phyloP scores from a whole-genome alignment of 495 filamentous ascomycete species.

The Penicillium coffeae region DNA sequence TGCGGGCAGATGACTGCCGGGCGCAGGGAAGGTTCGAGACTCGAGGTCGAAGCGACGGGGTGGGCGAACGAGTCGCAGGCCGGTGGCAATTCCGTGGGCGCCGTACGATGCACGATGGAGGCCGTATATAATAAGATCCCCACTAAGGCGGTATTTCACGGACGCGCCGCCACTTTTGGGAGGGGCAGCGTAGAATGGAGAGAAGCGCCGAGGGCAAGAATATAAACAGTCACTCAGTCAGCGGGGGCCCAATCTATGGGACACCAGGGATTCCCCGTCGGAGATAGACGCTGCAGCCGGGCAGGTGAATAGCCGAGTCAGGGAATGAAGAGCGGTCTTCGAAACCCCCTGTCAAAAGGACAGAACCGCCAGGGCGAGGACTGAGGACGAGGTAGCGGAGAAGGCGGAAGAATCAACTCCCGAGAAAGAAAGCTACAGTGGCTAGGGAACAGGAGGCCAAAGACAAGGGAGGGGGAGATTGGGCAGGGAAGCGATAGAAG shows the following conservation, averaged over 20 bases:
- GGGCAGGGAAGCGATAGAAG: slow-evolving; percentile 10
- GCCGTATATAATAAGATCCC: slow-evolving; percentile 6
- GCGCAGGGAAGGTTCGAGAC: slow-evolving; percentile 43
- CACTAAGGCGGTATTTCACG: slow-evolving; percentile 9
- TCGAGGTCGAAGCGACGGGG: neutral
- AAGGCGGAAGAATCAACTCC: slow-evolving; percentile 19
- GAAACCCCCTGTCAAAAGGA: slow-evolving; percentile 14
- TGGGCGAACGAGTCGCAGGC: neutral
- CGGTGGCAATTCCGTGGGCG: slow-evolving; percentile 3
- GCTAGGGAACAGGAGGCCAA: neutral
- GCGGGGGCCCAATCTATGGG: slow-evolving; percentile 16
- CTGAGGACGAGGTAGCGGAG: too few species aligned
- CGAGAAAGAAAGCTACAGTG: slow-evolving; percentile 5
- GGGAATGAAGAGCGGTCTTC: slow-evolving; percentile 14
- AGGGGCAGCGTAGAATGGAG: neutral
- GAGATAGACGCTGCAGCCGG: slow-evolving; percentile 19
- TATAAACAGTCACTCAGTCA: neutral
- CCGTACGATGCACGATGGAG: neutral
- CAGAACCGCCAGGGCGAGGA: slow-evolving; percentile 11
- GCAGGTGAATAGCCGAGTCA: slow-evolving; percentile 26
- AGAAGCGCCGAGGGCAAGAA: neutral
- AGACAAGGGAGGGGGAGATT: slow-evolving; percentile 7
- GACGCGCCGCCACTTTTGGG: slow-evolving; percentile 17
- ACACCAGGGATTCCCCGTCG: neutral
- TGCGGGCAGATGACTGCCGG: slow-evolving; percentile 65